Evolutionary conservation across 805 yeast genomes (phyloP).

Genomic region (Yarrowia sp.): DNA sequence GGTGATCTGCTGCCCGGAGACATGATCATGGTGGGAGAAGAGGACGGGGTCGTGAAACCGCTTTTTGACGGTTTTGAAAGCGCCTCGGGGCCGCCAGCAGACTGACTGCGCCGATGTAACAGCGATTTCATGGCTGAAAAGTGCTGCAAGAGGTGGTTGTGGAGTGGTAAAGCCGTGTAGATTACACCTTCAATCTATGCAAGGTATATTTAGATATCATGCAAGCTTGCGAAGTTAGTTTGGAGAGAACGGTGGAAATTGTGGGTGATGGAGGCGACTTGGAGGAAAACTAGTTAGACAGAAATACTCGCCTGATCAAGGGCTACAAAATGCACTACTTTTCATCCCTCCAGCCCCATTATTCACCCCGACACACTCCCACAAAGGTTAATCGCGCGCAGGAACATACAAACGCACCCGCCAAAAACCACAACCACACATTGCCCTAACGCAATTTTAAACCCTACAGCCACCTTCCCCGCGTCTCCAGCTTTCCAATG

Average conservation of each 20-base stretch:
- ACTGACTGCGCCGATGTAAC: slow-evolving; percentile 16
- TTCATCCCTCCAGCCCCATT: not conserved
- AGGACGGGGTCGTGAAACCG: not conserved
- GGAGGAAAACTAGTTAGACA: not conserved
- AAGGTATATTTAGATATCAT: slow-evolving; percentile 6
- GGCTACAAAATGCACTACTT: not conserved
- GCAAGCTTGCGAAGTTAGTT: not conserved
- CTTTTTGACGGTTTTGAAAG: not conserved
- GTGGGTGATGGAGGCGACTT: not conserved
- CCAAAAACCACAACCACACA: not conserved
- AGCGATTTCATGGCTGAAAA: not conserved
- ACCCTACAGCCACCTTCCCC: not conserved
- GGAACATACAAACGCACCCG: not conserved
- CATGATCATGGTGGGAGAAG: not conserved
- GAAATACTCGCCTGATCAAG: not conserved
- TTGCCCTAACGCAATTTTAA: not conserved
- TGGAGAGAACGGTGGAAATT: too few relatives aligned
- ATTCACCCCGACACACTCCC: not conserved
- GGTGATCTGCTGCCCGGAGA: slow-evolving; percentile 7
- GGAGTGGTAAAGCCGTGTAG: not conserved
- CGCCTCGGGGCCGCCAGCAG: slow-evolving; percentile 1
- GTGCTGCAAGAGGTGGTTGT: not conserved
- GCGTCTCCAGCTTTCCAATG: not conserved
- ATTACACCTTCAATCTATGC: not conserved
- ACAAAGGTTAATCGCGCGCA: not conserved